These are phyloP conservation scores for Acer campestre DNA, from an alignment of 345 rosid genomes.

Conservation along the genomic window DNA sequence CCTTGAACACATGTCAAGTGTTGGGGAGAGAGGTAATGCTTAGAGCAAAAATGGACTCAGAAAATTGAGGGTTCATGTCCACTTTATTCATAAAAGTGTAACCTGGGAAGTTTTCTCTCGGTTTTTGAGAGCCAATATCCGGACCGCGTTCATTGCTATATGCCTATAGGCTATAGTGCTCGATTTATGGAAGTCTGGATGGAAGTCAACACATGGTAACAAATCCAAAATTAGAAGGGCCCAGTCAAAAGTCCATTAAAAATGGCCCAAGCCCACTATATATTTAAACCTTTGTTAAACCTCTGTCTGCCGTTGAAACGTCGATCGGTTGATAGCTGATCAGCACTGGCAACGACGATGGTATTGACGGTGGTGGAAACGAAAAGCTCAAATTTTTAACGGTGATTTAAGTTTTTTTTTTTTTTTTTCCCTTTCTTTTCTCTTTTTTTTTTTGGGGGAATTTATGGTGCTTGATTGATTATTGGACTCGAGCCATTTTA, in stretches of 20 bases:
- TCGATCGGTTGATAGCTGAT: neutral
- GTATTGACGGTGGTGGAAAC: neutral
- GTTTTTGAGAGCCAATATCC: no score
- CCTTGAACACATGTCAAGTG: no score
- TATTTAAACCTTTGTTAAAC: conserved; percentile 7
- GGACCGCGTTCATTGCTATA: no score
- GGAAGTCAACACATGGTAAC: no score
- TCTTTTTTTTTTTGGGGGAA: neutral
- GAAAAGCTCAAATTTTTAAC: neutral
- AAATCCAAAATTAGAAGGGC: neutral
- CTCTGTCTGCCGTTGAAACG: neutral
- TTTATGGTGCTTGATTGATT: neutral
- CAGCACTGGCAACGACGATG: neutral
- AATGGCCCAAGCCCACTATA: neutral
- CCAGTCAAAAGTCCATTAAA: neutral
- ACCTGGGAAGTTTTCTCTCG: no score
- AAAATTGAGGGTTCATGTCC: no score
- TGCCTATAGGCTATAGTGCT: no score
- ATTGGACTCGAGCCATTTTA: neutral
- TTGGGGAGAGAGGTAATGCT: no score
- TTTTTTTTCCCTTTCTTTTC: neutral
- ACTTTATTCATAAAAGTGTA: no score
- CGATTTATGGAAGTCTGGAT: no score
- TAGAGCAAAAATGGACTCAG: no score
- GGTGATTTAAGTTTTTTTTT: neutral